Evolutionary conservation across 495 filamentous ascomycete species (phyloP).

Genomic region (Arthonia radiata): DNA sequence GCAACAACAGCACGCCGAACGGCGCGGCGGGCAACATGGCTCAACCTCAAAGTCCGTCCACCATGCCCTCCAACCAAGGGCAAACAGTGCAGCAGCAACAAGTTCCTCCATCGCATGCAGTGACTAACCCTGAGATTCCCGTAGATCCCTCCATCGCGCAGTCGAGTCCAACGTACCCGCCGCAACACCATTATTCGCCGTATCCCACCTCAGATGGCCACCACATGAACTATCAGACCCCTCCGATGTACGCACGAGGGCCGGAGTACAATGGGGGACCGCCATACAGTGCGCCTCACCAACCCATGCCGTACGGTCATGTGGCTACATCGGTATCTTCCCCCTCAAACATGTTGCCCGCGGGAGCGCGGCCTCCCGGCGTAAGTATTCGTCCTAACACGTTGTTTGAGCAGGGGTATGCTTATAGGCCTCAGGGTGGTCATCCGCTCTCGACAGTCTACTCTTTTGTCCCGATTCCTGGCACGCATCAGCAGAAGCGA

Average conservation of each 20-base stretch:
- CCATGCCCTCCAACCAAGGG: constrained; percentile 45
- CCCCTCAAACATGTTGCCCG: constrained; percentile 16
- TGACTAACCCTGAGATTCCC: constrained; percentile 90
- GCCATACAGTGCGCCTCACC: constrained; percentile 32
- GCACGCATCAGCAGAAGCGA: constrained; percentile 90
- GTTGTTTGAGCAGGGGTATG: neutral
- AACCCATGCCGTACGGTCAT: constrained; percentile 36
- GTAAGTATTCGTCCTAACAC: constrained; percentile 9
- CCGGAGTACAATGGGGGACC: constrained; percentile 60
- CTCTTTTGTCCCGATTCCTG: constrained; percentile 93
- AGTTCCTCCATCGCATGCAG: too few species aligned
- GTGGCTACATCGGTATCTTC: constrained; percentile 33
- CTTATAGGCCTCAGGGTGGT: constrained; percentile 12
- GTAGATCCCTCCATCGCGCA: constrained; percentile 96
- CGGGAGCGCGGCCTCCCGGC: constrained; percentile 13
- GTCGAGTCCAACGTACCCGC: constrained; percentile 72
- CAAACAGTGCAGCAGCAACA: constrained; percentile 39
- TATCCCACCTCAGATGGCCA: constrained; percentile 59
- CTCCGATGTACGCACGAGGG: constrained; percentile 44
- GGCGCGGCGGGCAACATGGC: constrained; percentile 76
- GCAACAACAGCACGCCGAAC: constrained; percentile 45
- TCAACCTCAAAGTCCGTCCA: constrained; percentile 93
- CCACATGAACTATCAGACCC: constrained; percentile 47
- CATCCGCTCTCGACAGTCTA: constrained; percentile 44
- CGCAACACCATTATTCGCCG: constrained; percentile 48